Evolutionary conservation across 164 flowering plant genomes (phyloP).

Genomic region (Santalum album): DNA sequence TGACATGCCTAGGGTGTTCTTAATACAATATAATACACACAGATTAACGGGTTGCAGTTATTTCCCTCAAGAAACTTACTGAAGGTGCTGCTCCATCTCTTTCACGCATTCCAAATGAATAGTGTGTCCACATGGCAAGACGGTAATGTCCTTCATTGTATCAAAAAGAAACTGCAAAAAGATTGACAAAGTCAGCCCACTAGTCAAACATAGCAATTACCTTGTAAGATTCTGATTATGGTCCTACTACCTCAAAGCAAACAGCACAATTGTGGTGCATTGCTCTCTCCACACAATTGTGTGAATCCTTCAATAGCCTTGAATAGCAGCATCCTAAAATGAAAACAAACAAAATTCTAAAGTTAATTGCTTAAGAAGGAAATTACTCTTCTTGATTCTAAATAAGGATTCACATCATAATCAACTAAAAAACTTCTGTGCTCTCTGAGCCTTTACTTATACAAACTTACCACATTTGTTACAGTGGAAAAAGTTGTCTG

Average conservation of each 20-base stretch:
- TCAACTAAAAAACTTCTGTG: too few relatives aligned
- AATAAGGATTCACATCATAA: too few relatives aligned
- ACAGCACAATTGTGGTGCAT: constrained; percentile 72
- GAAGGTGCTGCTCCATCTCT: background rate
- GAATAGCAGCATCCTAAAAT: constrained; percentile 71
- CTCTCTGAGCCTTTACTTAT: background rate
- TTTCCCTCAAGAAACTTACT: background rate
- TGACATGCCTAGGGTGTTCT: too few relatives aligned
- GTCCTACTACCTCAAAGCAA: background rate
- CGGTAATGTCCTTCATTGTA: background rate
- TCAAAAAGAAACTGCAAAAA: background rate
- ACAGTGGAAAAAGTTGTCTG: constrained; percentile 83
- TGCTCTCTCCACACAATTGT: constrained; percentile 72
- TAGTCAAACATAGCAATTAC: background rate
- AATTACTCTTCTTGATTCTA: background rate
- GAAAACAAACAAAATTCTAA: too few relatives aligned
- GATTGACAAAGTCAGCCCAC: background rate
- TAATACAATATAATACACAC: too few relatives aligned
- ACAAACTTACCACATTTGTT: constrained; percentile 52
- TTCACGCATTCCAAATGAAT: background rate
- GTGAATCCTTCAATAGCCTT: constrained; percentile 42
- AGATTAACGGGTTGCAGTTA: background rate
- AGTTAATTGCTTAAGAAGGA: too few relatives aligned
- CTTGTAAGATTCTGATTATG: background rate
- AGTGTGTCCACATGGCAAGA: background rate